A percentile compares a stretch with the other conserved stretches of the same genome.
phyloP scores from a whole-genome alignment of 1,139 yeast genomes.

The Diutina neorugosa region DNA sequence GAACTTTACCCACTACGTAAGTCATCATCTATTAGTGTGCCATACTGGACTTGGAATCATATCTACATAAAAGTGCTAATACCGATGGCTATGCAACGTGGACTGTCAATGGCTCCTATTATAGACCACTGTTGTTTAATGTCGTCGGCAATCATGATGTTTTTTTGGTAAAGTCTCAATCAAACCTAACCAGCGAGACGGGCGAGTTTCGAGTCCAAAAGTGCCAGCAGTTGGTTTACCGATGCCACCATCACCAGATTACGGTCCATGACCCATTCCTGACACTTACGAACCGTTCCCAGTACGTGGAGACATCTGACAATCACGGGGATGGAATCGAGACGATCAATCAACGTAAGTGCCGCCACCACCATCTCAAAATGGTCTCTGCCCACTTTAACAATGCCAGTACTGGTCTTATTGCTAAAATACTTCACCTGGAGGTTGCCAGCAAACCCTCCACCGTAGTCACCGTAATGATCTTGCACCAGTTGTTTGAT shows the following conservation, averaged over 20 bases:
- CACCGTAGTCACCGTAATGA: conserved; percentile 70
- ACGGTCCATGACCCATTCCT: conserved; percentile 45
- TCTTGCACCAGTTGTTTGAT: conserved; percentile 42
- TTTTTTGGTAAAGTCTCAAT: no score
- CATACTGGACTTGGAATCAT: no score
- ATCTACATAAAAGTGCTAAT: no score
- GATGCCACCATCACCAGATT: conserved; percentile 11
- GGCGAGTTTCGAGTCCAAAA: neutral
- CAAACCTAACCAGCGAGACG: neutral
- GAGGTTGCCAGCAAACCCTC: conserved; percentile 55
- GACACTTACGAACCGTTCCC: conserved; percentile 84
- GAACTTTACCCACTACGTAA: no score
- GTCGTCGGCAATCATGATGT: no score
- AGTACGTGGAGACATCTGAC: conserved; percentile 60
- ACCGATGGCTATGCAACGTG: no score
- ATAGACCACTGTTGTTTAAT: no score
- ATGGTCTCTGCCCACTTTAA: conserved; percentile 63
- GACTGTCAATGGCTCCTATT: no score
- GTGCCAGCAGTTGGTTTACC: neutral
- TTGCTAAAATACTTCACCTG: conserved; percentile 70
- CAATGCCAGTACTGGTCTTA: conserved; percentile 73
- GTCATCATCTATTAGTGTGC: no score
- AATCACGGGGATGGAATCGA: conserved; percentile 43
- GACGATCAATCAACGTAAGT: conserved; percentile 43
- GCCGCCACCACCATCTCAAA: conserved; percentile 58